Conservation (phyloP, 129 eudicot species). For the Saussurea involucrata region DNA sequence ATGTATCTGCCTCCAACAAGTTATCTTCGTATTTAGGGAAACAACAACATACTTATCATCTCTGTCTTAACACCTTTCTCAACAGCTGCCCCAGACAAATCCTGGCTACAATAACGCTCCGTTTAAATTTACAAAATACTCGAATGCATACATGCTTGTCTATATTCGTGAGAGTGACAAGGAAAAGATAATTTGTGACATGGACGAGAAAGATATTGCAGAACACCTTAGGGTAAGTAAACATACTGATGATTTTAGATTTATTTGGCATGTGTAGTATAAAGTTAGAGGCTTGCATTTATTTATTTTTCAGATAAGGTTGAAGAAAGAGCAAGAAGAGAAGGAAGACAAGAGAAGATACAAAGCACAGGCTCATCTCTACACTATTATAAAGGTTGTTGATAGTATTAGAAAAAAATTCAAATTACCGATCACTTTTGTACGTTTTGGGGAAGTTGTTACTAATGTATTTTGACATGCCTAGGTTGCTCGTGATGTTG, state of each 20-base stretch:
- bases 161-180: conserved; percentile 93
- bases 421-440: neutral
- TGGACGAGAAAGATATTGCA: conserved; percentile 92
- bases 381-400: conserved; percentile 79
- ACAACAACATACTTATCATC: neutral
- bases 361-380: conserved; percentile 95
- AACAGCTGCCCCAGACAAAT: conserved; percentile 89
- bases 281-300: conserved; percentile 1
- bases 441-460: neutral
- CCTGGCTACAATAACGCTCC: conserved; percentile 86
- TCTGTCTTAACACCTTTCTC: conserved; percentile 2
- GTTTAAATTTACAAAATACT: conserved; percentile 84
- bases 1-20: neutral
- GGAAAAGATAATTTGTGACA: conserved; percentile 87
- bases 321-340: conserved; percentile 91
- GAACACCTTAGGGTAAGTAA: conserved; percentile 90
- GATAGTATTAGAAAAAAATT: neutral
- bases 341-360: conserved; percentile 83
- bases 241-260: neutral
- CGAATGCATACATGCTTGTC: conserved; percentile 98
- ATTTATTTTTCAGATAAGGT: conserved; percentile 52
- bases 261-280: neutral
- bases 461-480: conserved; percentile 18
- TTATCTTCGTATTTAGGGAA: neutral
- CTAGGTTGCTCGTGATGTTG: conserved; percentile 94